A percentile compares a stretch with the other conserved stretches of the same genome.
These are phyloP conservation scores for Limonomyces culmigenus DNA, from an alignment of 1,284 basidiomycete species.

Conservation along the genomic window DNA sequence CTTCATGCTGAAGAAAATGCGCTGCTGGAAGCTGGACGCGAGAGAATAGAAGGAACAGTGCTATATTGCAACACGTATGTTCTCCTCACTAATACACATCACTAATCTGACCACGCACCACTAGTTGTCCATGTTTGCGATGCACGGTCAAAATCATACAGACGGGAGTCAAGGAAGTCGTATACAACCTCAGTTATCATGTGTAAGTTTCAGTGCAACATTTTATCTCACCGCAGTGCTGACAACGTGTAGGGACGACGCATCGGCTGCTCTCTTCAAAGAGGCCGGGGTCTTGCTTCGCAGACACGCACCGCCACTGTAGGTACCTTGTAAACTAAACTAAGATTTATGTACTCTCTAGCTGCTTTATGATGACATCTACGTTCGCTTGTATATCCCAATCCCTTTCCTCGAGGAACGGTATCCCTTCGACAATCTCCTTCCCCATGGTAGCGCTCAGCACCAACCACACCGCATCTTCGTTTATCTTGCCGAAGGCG, in stretches of 20 bases:
- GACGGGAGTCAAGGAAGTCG: conserved; percentile 81
- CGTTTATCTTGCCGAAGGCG: conserved; percentile 41
- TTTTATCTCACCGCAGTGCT: conserved; percentile 1
- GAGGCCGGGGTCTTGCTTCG: conserved; percentile 69
- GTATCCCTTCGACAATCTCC: too few species aligned
- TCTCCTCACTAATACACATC: conserved; percentile 1
- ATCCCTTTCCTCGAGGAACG: too few species aligned
- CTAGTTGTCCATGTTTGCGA: conserved; percentile 88
- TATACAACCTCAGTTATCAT: conserved; percentile 93
- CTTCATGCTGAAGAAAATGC: conserved; percentile 99
- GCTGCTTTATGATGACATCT: conserved; percentile 21
- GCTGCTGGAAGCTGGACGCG: conserved; percentile 80
- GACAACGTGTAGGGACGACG: conserved; percentile 47
- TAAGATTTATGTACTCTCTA: conserved; percentile 1
- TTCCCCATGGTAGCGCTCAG: conserved; percentile 41
- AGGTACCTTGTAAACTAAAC: not conserved
- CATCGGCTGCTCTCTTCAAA: conserved; percentile 58
- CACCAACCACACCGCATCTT: conserved; percentile 71
- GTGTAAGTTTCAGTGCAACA: conserved; percentile 39
- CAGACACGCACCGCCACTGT: conserved; percentile 30
- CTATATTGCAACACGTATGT: conserved; percentile 81
- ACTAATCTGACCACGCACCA: conserved; percentile 2
- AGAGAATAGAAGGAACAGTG: conserved; percentile 65
- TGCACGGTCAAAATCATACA: conserved; percentile 98
- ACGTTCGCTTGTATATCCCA: conserved; percentile 51